phyloP scores from a whole-genome alignment of 1,139 yeast genomes.

The Suhomyces wounanorum region DNA sequence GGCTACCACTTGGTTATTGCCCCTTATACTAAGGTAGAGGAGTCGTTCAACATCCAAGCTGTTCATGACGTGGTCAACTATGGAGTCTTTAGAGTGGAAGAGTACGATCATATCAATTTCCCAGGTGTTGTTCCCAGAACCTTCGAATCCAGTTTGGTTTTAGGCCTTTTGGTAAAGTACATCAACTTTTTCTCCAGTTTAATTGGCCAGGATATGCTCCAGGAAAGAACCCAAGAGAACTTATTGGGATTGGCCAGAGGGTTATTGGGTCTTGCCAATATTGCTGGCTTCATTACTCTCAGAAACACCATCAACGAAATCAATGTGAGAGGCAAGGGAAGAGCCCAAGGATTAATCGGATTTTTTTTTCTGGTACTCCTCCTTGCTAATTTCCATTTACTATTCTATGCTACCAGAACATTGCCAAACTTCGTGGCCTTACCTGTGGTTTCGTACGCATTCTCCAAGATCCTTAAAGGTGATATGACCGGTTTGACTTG shows the following conservation, averaged over 20 bases:
- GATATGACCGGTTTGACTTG: slow-evolving; percentile 56
- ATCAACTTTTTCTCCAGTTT: slow-evolving; percentile 28
- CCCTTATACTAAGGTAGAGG: slow-evolving; percentile 93
- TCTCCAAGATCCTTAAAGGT: slow-evolving; percentile 54
- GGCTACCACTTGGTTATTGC: slow-evolving; percentile 53
- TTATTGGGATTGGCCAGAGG: slow-evolving; percentile 55
- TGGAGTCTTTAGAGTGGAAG: slow-evolving; percentile 48
- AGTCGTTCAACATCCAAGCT: slow-evolving; percentile 90
- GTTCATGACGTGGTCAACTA: slow-evolving; percentile 74
- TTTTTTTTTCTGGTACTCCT: slow-evolving; percentile 62
- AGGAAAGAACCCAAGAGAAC: slow-evolving; percentile 34
- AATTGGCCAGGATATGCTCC: slow-evolving; percentile 24
- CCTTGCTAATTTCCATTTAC: slow-evolving; percentile 73
- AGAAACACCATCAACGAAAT: slow-evolving; percentile 29
- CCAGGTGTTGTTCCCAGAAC: slow-evolving; percentile 93
- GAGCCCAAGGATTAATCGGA: slow-evolving; percentile 35
- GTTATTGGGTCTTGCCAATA: slow-evolving; percentile 55
- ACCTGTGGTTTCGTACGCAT: slow-evolving; percentile 65
- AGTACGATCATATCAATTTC: slow-evolving; percentile 73
- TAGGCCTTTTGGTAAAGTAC: slow-evolving; percentile 43
- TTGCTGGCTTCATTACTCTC: slow-evolving; percentile 28
- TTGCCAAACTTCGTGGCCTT: slow-evolving; percentile 85
- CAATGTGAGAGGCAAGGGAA: slow-evolving; percentile 18
- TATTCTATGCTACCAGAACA: slow-evolving; percentile 77
- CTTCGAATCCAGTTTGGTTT: slow-evolving; percentile 68